phyloP scores from a whole-genome alignment of 306 rosid genomes.

The Argentina anserina region DNA sequence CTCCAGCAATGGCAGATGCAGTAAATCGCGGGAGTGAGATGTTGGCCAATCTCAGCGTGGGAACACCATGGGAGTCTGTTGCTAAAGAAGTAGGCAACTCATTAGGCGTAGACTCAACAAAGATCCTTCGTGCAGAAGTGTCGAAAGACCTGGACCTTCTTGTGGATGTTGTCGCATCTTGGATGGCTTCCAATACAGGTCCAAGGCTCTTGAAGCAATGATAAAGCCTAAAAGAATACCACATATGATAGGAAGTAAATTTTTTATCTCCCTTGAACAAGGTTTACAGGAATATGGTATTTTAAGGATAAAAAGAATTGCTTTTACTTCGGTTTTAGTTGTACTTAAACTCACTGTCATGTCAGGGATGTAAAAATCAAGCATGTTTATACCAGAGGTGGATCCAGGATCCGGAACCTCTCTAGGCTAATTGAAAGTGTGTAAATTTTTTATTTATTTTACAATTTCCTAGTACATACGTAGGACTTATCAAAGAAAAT shows the following conservation, averaged over 20 bases:
- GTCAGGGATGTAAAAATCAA: neutral
- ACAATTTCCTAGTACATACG: no score
- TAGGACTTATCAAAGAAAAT: no score
- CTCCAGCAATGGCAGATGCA: conserved; percentile 95
- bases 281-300: neutral
- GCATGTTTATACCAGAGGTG: neutral
- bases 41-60: conserved; percentile 62
- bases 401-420: no score
- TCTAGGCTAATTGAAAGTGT: no score
- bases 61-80: conserved; percentile 91
- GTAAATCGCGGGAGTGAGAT: conserved; percentile 90
- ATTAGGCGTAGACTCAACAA: conserved; percentile 58
- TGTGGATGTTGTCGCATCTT: conserved; percentile 67
- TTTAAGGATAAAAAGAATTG: neutral
- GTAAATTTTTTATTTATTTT: no score
- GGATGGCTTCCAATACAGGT: conserved; percentile 77
- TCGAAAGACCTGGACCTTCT: conserved; percentile 78
- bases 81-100: conserved; percentile 92
- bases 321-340: neutral
- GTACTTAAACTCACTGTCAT: neutral
- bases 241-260: neutral
- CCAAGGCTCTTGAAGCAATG: conserved; percentile 57
- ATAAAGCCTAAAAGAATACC: neutral
- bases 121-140: conserved; percentile 53
- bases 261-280: neutral